A percentile compares a stretch with the other conserved stretches of the same genome.
Evolutionary conservation across 306 rosid species (phyloP).

Genomic region (Fagus sylvatica): DNA sequence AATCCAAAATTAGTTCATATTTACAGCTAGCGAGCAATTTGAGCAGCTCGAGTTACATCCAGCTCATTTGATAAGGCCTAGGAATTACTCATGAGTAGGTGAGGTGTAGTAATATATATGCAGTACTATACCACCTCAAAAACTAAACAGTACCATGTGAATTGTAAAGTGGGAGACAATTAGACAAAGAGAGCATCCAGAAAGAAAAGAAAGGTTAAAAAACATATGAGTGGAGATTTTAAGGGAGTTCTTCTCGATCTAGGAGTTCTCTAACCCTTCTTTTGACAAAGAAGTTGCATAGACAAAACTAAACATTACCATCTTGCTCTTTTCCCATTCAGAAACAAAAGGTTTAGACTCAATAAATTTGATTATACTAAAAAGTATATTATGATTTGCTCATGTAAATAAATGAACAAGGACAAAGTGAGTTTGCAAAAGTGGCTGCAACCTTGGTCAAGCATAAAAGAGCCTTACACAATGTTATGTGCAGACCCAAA

Average conservation of each 20-base stretch:
- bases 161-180: background rate
- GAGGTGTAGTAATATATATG: background rate
- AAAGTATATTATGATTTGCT: too few species aligned
- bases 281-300: constrained; percentile 10
- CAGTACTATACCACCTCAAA: background rate
- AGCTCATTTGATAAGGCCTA: background rate
- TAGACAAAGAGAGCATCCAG: constrained; percentile 4
- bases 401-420: too few species aligned
- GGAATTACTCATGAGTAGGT: background rate
- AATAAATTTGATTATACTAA: too few species aligned
- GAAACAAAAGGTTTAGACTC: too few species aligned
- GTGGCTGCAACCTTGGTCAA: too few species aligned
- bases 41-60: background rate
- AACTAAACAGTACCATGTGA: background rate
- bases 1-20: too few species aligned
- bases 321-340: too few species aligned
- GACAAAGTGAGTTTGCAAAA: too few species aligned
- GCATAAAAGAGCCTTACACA: too few species aligned
- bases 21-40: background rate
- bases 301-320: background rate
- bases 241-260: constrained; percentile 7
- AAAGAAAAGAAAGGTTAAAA: constrained; percentile 12
- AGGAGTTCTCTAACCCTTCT: constrained; percentile 16
- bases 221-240: background rate
- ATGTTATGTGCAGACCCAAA: too few species aligned